These are phyloP conservation scores for Fragilaria radians DNA, from an alignment of 108 stramenopile species.

Conservation along the genomic window DNA sequence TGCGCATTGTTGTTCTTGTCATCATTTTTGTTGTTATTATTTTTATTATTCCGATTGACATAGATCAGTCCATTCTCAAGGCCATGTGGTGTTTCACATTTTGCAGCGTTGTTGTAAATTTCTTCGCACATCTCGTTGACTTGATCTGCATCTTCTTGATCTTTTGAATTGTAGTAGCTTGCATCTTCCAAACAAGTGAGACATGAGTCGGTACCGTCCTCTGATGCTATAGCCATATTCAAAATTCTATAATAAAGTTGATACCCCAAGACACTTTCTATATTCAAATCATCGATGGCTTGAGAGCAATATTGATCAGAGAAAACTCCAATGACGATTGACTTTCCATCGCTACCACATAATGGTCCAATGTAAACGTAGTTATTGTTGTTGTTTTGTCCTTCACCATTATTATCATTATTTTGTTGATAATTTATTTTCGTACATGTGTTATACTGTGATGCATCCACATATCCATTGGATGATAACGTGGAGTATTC, in stretches of 20 bases:
- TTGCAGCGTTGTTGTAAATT: slow-evolving; percentile 54
- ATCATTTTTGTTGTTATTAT: no score
- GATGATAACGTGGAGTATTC: slow-evolving; percentile 37
- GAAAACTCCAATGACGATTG: slow-evolving; percentile 67
- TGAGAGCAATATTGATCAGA: slow-evolving; percentile 54
- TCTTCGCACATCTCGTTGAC: slow-evolving; percentile 54
- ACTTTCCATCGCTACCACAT: slow-evolving; percentile 37
- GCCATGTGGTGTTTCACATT: slow-evolving; percentile 70
- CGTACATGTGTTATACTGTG: slow-evolving; percentile 48
- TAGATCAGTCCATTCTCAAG: slow-evolving; percentile 33
- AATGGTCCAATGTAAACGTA: slow-evolving; percentile 58
- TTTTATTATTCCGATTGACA: slow-evolving; percentile 22
- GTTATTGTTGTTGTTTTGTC: slow-evolving; percentile 18
- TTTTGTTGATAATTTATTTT: slow-evolving; percentile 37
- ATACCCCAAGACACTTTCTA: slow-evolving; percentile 41
- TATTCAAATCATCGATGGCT: slow-evolving; percentile 29
- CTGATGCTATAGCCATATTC: slow-evolving; percentile 33
- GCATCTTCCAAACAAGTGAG: slow-evolving; percentile 29
- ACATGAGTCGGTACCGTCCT: slow-evolving; percentile 28
- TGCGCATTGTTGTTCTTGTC: no score
- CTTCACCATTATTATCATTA: slow-evolving; percentile 22
- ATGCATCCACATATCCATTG: slow-evolving; percentile 67
- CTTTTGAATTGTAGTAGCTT: slow-evolving; percentile 25
- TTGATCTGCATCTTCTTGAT: slow-evolving; percentile 23
- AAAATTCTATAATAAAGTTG: slow-evolving; percentile 57